These are phyloP conservation scores for Colletotrichum tofieldiae DNA, from an alignment of 2,329 filamentous ascomycete genomes.

Conservation along the genomic window DNA sequence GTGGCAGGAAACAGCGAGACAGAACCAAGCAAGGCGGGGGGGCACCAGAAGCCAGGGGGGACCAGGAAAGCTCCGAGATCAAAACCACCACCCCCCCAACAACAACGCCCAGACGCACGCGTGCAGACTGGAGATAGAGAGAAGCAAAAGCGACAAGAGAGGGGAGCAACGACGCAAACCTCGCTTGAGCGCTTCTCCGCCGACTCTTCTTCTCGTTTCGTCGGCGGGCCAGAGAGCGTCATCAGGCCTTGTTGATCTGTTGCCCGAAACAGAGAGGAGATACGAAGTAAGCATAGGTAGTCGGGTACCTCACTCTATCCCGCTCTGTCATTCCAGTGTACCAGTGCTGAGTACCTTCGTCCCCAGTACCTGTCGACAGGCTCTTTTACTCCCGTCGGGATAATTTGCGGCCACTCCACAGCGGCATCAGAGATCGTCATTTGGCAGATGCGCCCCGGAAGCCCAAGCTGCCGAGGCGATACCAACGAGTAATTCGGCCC, in stretches of 20 bases:
- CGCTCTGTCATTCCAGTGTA: background rate
- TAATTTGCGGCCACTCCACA: slow-evolving; percentile 42
- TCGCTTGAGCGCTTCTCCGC: background rate
- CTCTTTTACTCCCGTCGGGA: slow-evolving; percentile 25
- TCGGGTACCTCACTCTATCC: background rate
- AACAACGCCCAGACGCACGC: slow-evolving; percentile 1
- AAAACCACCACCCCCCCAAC: background rate
- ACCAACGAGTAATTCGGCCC: slow-evolving; percentile 17
- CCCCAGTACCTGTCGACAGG: slow-evolving; percentile 18
- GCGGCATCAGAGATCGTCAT: slow-evolving; percentile 43
- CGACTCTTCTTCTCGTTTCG: slow-evolving; percentile 20
- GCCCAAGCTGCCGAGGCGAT: slow-evolving; percentile 39
- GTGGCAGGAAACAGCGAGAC: slow-evolving; percentile 20
- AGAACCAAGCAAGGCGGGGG: background rate
- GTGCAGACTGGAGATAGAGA: slow-evolving; percentile 15
- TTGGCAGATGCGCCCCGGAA: slow-evolving; percentile 44
- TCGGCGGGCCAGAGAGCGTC: background rate
- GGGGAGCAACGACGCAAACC: background rate
- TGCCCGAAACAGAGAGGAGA: slow-evolving; percentile 17
- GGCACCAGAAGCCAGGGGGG: slow-evolving; percentile 14
- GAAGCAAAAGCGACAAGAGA: slow-evolving; percentile 10
- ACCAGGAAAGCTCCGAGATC: slow-evolving; percentile 40
- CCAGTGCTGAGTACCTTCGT: background rate
- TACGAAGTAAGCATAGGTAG: slow-evolving; percentile 31
- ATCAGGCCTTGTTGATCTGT: slow-evolving; percentile 25